A percentile compares a stretch with the other conserved stretches of the same genome.
These are phyloP conservation scores for Lithohypha guttulata DNA, from an alignment of 2,329 filamentous ascomycete species.

Conservation along the genomic window DNA sequence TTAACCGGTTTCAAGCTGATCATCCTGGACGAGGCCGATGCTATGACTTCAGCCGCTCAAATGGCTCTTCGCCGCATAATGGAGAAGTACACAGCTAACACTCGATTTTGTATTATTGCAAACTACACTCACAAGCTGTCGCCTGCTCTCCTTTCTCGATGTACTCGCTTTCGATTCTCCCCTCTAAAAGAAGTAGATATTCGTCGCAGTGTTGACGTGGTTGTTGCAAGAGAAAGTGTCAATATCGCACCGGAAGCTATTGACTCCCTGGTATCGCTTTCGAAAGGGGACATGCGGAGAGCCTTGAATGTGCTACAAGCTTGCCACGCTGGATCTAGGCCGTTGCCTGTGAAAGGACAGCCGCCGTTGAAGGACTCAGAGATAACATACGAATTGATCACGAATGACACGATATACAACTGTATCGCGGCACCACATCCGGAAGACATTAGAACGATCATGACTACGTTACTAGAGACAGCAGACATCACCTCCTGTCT, in stretches of 20 bases:
- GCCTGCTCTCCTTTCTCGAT: constrained; percentile 80
- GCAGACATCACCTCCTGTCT: constrained; percentile 83
- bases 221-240: constrained; percentile 76
- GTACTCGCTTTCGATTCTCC: constrained; percentile 90
- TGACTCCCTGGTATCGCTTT: constrained; percentile 72
- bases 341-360: constrained; percentile 34
- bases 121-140: constrained; percentile 98
- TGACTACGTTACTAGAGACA: constrained; percentile 71
- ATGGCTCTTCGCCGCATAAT: constrained; percentile 96
- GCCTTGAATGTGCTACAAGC: constrained; percentile 93
- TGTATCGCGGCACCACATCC: constrained; percentile 95
- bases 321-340: constrained; percentile 80
- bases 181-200: constrained; percentile 86
- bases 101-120: constrained; percentile 93
- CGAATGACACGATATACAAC: constrained; percentile 85
- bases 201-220: constrained; percentile 70
- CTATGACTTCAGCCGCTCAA: constrained; percentile 97
- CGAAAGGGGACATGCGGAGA: constrained; percentile 91
- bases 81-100: constrained; percentile 98
- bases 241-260: constrained; percentile 72
- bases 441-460: constrained; percentile 72
- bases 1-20: constrained; percentile 86
- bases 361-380: constrained; percentile 43
- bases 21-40: constrained; percentile 96
- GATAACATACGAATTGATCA: constrained; percentile 73